phyloP scores from a whole-genome alignment of 208 protist genomes.

The Trypanosoma platydactyli region DNA sequence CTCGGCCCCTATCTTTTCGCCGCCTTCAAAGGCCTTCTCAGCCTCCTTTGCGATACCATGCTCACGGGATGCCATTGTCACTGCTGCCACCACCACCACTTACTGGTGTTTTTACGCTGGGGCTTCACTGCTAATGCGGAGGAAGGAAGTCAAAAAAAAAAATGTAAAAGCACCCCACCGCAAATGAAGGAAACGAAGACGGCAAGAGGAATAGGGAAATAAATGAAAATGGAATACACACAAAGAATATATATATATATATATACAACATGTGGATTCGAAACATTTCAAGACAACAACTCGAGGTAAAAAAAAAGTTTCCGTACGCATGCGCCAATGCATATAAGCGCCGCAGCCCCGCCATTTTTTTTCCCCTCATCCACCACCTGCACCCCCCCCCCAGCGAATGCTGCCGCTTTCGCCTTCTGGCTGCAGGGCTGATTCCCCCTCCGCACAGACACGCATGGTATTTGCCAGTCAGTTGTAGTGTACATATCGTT shows the following conservation, averaged over 20 bases:
- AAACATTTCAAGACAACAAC: constrained; percentile 4
- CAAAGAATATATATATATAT: constrained; percentile 5
- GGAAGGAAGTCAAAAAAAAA: not conserved
- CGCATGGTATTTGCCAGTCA: too few species aligned
- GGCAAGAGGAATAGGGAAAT: not conserved
- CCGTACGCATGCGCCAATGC: too few species aligned
- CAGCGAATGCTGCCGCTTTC: too few species aligned
- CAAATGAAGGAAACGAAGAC: not conserved
- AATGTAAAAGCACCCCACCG: not conserved
- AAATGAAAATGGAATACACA: not conserved
- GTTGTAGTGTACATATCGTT: too few species aligned
- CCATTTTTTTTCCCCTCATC: too few species aligned
- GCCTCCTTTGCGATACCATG: constrained; percentile 48
- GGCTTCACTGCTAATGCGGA: not conserved
- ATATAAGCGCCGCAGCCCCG: too few species aligned
- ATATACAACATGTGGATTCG: not conserved
- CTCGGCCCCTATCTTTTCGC: constrained; percentile 92
- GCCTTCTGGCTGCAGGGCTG: too few species aligned
- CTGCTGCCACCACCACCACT: not conserved
- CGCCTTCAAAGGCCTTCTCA: constrained; percentile 65
- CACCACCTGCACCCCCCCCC: too few species aligned
- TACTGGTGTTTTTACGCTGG: not conserved
- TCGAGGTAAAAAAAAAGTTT: not conserved
- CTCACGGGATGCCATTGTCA: constrained; percentile 8
- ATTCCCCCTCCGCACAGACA: too few species aligned